Base-by-base conservation (phyloP, 73 alveolate genomes). In the Halteria grandinella region DNA sequence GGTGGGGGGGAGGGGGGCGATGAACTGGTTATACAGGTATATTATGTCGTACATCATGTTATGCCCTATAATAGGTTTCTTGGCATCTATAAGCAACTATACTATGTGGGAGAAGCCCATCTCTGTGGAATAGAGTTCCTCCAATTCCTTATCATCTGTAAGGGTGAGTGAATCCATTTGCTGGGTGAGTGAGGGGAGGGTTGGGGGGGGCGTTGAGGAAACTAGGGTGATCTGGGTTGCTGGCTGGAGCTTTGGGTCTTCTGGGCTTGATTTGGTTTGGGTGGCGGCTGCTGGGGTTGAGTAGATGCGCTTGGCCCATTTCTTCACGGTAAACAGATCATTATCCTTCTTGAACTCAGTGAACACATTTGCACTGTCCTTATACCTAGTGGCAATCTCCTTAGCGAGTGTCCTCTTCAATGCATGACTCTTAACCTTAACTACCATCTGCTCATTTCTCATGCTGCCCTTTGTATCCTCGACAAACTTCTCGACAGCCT, bases 11-110 rank as follows among this genome's bases (percentile, higher is more conserved):
- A 93, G 87, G 37, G 82, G 89, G 3, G 85, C 98, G 0, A 93
- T 90, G 80, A 93, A 90, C 79, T 93, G 91, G 58, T 90, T 88
- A 77, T 87, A 93, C 39, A 90, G 57, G 72, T 73, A 90, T 64
- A 81, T 75, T 73, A 93, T 83, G 79, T 93, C 98, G 77, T 55
- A 90, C 76, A 87, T 71, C 33, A 69, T 72, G 85, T 93, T 89
- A 66, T 93, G 98, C 1, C 97, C 97, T 18, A 93, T 79, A 0
- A 93, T 49, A 10, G 98, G 98, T 41, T 66, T 81, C 83, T 86
- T 77, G 24, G 85, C 85, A 36, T 86, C 33, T 6, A 91, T 83
- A 76, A 93, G 41, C 57, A 60, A 78, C 33, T 93, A 92, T 36
- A 93, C 80, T 43, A 72, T 83, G 0, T 28, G 63, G 24, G 94